Percentiles rank a stretch among this genome's conserved stretches.
These are phyloP conservation scores for Aureobasidium sp. DNA, from an alignment of 2,329 filamentous ascomycete species.

Conservation along the genomic window DNA sequence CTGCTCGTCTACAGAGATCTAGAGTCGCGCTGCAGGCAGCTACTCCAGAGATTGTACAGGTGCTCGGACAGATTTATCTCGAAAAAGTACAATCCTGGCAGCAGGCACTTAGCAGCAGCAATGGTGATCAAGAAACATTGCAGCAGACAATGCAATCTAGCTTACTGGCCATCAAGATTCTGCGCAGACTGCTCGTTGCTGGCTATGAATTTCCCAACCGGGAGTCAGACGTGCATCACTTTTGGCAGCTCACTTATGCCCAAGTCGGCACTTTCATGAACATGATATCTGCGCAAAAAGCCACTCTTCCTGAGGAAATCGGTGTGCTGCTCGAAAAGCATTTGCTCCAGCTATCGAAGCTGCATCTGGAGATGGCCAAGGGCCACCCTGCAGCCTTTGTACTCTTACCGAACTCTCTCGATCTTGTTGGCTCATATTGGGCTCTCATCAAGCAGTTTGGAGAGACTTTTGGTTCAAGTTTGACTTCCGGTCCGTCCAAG, in stretches of 20 bases:
- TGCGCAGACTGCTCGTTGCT: conserved; percentile 69
- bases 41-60: conserved; percentile 75
- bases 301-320: conserved; percentile 45
- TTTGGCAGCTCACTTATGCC: conserved; percentile 72
- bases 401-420: conserved; percentile 69
- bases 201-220: conserved; percentile 80
- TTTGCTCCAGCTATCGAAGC: conserved; percentile 80
- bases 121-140: conserved; percentile 49
- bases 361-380: conserved; percentile 81
- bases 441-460: conserved; percentile 69
- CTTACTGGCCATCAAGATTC: conserved; percentile 67
- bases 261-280: conserved; percentile 72
- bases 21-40: conserved; percentile 70
- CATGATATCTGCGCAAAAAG: conserved; percentile 53
- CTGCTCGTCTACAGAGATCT: conserved; percentile 66
- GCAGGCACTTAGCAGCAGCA: conserved; percentile 1
- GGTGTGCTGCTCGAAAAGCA: conserved; percentile 65
- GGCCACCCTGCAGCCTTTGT: conserved; percentile 76
- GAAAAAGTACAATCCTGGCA: conserved; percentile 65
- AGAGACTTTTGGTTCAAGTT: conserved; percentile 58
- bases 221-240: conserved; percentile 65
- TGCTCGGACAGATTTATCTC: conserved; percentile 72
- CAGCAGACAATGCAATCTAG: conserved; percentile 67
- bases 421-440: conserved; percentile 80
- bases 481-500: conserved; percentile 41